Evolutionary conservation across 2,329 filamentous ascomycete genomes (phyloP).

Genomic region (Madurella fahalii): DNA sequence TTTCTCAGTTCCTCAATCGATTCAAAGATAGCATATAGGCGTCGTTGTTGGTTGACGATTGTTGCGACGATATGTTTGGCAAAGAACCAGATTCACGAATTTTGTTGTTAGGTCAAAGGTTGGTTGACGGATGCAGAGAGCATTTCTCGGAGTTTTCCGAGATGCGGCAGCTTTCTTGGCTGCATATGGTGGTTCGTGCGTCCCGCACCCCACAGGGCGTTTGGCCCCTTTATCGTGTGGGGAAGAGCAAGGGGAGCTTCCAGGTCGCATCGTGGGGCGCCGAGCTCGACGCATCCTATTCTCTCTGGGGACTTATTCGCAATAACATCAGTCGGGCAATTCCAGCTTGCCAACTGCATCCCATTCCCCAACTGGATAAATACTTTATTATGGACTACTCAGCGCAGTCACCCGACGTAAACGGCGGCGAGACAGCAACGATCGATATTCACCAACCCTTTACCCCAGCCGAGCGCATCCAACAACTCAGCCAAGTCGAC

Average conservation of each 20-base stretch:
- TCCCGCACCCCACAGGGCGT: background rate
- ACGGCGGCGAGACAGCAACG: background rate
- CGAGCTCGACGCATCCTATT: background rate
- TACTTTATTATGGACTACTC: conserved; percentile 14
- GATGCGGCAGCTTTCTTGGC: background rate
- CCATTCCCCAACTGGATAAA: background rate
- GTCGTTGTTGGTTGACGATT: no score
- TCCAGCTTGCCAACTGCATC: no score
- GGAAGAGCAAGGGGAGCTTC: background rate
- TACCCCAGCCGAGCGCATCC: conserved; percentile 71
- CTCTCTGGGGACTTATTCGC: no score
- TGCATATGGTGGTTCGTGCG: conserved; percentile 3
- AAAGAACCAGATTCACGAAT: no score
- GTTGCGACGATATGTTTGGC: no score
- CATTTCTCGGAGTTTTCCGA: conserved; percentile 9
- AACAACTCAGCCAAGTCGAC: conserved; percentile 77
- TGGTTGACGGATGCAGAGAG: background rate
- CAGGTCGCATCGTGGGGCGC: background rate
- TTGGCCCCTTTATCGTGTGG: background rate
- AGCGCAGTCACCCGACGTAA: background rate
- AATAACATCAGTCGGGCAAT: no score
- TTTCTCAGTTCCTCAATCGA: no score
- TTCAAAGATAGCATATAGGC: no score
- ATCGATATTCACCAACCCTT: conserved; percentile 48
- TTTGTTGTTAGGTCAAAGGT: no score